Percentiles rank a stretch among this genome's conserved stretches.
Evolutionary conservation across 1,284 basidiomycete species (phyloP).

Genomic region (Ceratobasidium theobromae): DNA sequence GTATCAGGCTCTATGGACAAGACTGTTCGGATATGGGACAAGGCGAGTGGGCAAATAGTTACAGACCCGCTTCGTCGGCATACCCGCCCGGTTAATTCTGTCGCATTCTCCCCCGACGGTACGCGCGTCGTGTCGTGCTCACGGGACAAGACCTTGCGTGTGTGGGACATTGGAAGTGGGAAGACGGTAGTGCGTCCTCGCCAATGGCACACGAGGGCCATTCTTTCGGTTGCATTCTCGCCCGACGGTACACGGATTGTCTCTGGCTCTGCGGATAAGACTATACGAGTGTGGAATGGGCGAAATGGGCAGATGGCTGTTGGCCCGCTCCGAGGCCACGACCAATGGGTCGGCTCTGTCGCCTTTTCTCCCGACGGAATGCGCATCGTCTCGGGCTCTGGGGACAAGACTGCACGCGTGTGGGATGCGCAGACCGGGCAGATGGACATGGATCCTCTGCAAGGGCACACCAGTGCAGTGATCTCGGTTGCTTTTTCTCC

Average conservation of each 20-base stretch:
- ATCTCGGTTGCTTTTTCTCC: conserved; percentile 23
- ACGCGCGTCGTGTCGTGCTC: neutral
- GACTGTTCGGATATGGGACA: conserved; percentile 14
- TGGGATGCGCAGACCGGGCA: conserved; percentile 22
- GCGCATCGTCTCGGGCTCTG: conserved; percentile 6
- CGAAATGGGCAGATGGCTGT: neutral
- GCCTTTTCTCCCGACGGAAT: conserved; percentile 13
- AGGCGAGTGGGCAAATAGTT: neutral
- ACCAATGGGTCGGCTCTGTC: neutral
- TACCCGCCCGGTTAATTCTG: neutral
- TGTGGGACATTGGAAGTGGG: neutral
- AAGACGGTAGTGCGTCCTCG: neutral
- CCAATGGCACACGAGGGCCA: neutral
- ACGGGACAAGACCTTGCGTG: neutral
- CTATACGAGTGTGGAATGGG: conserved; percentile 25
- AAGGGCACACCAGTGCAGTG: conserved; percentile 1
- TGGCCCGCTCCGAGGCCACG: conserved; percentile 11
- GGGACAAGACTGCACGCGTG: neutral
- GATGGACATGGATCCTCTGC: neutral
- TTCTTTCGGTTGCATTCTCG: conserved; percentile 20
- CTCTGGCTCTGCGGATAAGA: conserved; percentile 13
- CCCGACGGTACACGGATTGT: conserved; percentile 13
- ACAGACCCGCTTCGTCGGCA: neutral
- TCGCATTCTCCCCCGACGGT: neutral
- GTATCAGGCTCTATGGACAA: neutral